These are phyloP conservation scores for Paraconiothyrium brasiliense DNA, from an alignment of 2,329 filamentous ascomycete species.

Conservation along the genomic window DNA sequence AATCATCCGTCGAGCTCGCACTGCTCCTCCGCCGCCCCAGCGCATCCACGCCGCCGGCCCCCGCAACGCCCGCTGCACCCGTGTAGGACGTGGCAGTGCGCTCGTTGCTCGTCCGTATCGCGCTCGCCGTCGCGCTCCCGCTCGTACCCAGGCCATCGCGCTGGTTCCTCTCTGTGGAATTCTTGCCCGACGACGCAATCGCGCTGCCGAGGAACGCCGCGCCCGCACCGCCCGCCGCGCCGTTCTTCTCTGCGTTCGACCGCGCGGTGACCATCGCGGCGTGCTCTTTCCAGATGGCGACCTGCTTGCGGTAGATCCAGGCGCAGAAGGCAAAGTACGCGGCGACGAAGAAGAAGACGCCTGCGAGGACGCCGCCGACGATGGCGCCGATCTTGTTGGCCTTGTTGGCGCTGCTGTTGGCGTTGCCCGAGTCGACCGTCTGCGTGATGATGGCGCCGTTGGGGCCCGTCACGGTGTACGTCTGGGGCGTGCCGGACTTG, in stretches of 20 bases:
- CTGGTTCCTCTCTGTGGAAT: slow-evolving; percentile 35
- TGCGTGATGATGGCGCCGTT: slow-evolving; percentile 54
- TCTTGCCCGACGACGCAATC: slow-evolving; percentile 32
- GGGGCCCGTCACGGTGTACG: slow-evolving; percentile 68
- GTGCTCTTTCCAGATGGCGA: slow-evolving; percentile 74
- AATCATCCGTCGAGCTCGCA: slow-evolving; percentile 64
- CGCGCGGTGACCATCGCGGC: slow-evolving; percentile 71
- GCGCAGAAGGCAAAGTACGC: slow-evolving; percentile 75
- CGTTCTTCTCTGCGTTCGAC: slow-evolving; percentile 54
- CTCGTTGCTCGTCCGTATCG: slow-evolving; percentile 22
- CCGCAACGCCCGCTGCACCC: slow-evolving; percentile 33
- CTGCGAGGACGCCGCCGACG: slow-evolving; percentile 69
- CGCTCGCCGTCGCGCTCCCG: slow-evolving; percentile 17
- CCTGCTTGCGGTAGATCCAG: slow-evolving; percentile 77
- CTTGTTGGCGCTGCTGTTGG: slow-evolving; percentile 32
- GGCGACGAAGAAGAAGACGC: slow-evolving; percentile 69
- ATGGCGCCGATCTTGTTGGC: slow-evolving; percentile 64
- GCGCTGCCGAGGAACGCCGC: slow-evolving; percentile 31
- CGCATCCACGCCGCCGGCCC: slow-evolving; percentile 26
- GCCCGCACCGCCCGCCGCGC: slow-evolving; percentile 36
- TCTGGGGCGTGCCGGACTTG: slow-evolving; percentile 73
- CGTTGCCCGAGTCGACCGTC: slow-evolving; percentile 40
- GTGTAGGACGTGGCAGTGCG: slow-evolving; percentile 15
- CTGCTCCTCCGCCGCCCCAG: slow-evolving; percentile 53
- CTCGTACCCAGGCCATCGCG: slow-evolving; percentile 24